phyloP scores from a whole-genome alignment of 2,329 filamentous ascomycete species.

The Acephala macrosclerotiorum region DNA sequence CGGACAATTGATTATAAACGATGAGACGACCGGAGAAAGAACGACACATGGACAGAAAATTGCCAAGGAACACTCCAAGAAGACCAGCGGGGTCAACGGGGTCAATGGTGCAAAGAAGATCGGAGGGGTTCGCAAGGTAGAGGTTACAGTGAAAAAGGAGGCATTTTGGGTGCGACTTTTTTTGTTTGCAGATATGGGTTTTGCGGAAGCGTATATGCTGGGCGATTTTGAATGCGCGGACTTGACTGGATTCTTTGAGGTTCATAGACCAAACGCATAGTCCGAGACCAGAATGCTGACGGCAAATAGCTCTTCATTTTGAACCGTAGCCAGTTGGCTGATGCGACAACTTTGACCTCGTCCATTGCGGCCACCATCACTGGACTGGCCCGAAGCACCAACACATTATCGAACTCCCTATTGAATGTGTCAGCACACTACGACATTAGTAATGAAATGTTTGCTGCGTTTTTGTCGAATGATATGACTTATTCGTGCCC shows the following conservation, averaged over 20 bases:
- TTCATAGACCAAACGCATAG: slow-evolving; percentile 42
- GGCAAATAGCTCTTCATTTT: slow-evolving; percentile 69
- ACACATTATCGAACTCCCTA: slow-evolving; percentile 63
- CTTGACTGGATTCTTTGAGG: slow-evolving; percentile 72
- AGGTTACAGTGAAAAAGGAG: slow-evolving; percentile 68
- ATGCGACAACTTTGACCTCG: slow-evolving; percentile 69
- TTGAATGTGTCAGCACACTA: slow-evolving; percentile 77
- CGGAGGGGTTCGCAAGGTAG: slow-evolving; percentile 51
- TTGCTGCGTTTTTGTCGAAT: slow-evolving; percentile 74
- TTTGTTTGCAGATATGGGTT: slow-evolving; percentile 78
- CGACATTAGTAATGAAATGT: slow-evolving; percentile 80
- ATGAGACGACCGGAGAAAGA: slow-evolving; percentile 53
- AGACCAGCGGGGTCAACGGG: slow-evolving; percentile 40
- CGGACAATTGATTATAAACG: slow-evolving; percentile 57
- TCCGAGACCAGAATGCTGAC: slow-evolving; percentile 32
- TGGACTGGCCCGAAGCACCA: slow-evolving; percentile 63
- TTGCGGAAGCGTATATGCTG: slow-evolving; percentile 72
- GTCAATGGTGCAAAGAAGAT: slow-evolving; percentile 46
- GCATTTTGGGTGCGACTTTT: slow-evolving; percentile 75
- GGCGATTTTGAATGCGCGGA: slow-evolving; percentile 73
- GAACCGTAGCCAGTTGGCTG: slow-evolving; percentile 69
- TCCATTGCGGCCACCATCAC: slow-evolving; percentile 64
- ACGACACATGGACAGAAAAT: slow-evolving; percentile 56
- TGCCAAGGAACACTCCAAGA: slow-evolving; percentile 47
- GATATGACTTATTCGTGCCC: slow-evolving; percentile 82